These are phyloP conservation scores for Starmerella khaoyaiensis DNA, from an alignment of 805 yeast species.

Conservation along the genomic window DNA sequence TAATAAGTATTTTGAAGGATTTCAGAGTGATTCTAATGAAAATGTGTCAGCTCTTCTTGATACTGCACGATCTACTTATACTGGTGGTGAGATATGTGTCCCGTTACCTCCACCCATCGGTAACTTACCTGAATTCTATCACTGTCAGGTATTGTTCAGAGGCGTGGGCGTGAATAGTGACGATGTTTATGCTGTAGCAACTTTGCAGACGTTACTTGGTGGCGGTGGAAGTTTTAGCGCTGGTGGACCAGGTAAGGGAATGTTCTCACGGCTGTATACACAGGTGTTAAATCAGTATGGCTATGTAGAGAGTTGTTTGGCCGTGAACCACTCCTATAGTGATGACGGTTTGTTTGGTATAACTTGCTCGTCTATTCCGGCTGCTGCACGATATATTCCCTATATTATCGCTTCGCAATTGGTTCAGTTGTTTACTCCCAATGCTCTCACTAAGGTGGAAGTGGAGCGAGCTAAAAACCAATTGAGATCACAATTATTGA, in stretches of 20 bases:
- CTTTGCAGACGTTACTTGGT: constrained; percentile 78
- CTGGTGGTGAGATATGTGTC: constrained; percentile 46
- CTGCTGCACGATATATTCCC: constrained; percentile 71
- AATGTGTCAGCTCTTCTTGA: constrained; percentile 16
- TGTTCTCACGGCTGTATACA: constrained; percentile 89
- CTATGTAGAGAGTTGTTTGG: constrained; percentile 73
- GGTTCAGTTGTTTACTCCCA: constrained; percentile 38
- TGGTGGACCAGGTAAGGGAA: constrained; percentile 98
- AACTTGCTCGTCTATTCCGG: constrained; percentile 70
- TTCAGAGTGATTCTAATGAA: constrained; percentile 30
- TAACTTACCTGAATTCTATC: constrained; percentile 64
- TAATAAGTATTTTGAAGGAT: constrained; percentile 48
- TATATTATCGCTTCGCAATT: constrained; percentile 64
- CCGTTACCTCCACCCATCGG: constrained; percentile 48
- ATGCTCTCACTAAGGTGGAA: constrained; percentile 56
- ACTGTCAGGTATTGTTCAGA: constrained; percentile 77
- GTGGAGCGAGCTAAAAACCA: constrained; percentile 87
- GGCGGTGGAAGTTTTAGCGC: constrained; percentile 98
- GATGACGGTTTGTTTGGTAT: constrained; percentile 90
- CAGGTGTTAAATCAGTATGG: constrained; percentile 84
- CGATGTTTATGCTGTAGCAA: constrained; percentile 82
- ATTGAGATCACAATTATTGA: constrained; percentile 69
- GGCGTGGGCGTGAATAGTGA: constrained; percentile 72
- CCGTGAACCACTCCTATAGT: constrained; percentile 80
- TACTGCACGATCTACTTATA: constrained; percentile 35